Conservation (phyloP, 2,329 filamentous ascomycete genomes). For the Catunica adiposa region DNA sequence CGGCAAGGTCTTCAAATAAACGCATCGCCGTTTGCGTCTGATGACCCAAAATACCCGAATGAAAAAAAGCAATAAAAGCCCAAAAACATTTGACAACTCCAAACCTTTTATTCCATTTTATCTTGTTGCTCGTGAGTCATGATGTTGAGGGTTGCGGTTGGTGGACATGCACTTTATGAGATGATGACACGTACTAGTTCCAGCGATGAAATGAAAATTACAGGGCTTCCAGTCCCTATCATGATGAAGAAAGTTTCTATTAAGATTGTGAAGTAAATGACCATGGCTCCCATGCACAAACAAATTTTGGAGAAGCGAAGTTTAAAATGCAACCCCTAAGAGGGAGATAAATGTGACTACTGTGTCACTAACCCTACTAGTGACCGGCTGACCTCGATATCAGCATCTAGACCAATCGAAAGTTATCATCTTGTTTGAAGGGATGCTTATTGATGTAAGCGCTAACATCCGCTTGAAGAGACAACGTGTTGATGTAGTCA, state of each 20-base stretch:
- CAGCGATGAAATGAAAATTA: neutral
- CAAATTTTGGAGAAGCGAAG: neutral
- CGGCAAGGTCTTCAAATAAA: conserved; percentile 99
- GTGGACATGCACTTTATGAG: conserved; percentile 15
- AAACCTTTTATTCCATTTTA: neutral
- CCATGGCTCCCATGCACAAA: no score
- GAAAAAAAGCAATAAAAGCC: conserved; percentile 13
- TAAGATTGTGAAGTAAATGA: neutral
- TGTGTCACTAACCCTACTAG: neutral
- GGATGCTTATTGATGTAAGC: conserved; percentile 37
- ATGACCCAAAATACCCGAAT: conserved; percentile 14
- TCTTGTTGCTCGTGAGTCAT: neutral
- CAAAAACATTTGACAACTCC: conserved; percentile 8
- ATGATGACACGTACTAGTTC: no score
- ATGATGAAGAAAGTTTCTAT: neutral
- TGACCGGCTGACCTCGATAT: neutral
- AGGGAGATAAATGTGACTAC: no score
- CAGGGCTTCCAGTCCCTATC: conserved; percentile 10
- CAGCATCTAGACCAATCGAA: neutral
- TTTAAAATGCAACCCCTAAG: neutral
- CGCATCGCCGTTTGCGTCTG: conserved; percentile 16
- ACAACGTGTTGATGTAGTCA: conserved; percentile 41
- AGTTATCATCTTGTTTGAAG: conserved; percentile 26
- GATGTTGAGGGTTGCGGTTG: conserved; percentile 8
- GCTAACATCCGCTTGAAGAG: conserved; percentile 43